Percentiles rank a stretch among this genome's conserved stretches.
Evolutionary conservation across 345 rosid genomes (phyloP).

Genomic region (Cardamine resedifolia): DNA sequence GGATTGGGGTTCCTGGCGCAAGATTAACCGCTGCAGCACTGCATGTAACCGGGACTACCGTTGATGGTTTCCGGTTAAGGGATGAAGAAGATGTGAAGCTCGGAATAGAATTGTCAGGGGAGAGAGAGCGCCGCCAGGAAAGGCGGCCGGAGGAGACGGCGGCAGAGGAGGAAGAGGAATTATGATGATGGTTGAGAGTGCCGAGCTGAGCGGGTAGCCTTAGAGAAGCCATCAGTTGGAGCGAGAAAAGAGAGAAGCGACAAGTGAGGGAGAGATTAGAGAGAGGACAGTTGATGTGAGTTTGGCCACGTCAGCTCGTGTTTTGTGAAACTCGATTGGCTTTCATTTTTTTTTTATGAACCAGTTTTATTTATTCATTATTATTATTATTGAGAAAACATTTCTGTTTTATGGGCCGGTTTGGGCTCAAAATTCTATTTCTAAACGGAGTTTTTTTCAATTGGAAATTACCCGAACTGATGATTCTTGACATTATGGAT

Average conservation of each 20-base stretch:
- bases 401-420: no score
- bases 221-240: constrained; percentile 48
- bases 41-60: constrained; percentile 41
- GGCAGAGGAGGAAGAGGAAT: neutral
- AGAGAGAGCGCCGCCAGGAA: constrained; percentile 44
- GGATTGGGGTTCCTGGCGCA: constrained; percentile 78
- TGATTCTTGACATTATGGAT: no score
- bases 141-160: constrained; percentile 34
- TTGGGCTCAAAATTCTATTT: no score
- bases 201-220: constrained; percentile 59
- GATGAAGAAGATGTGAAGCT: constrained; percentile 23
- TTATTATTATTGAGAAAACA: no score
- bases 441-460: no score
- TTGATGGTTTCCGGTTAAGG: constrained; percentile 21
- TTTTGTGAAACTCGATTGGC: constrained; percentile 13
- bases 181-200: constrained; percentile 32
- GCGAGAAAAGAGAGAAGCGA: neutral
- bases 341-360: no score
- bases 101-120: constrained; percentile 32
- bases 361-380: no score
- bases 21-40: constrained; percentile 53
- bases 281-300: constrained; percentile 36
- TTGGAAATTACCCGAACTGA: no score
- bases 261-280: constrained; percentile 15
- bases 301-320: constrained; percentile 46